Percentiles rank a stretch among this genome's conserved stretches.
Evolutionary conservation across 495 filamentous ascomycete species (phyloP).

Genomic region (Aspergillus hancockii): DNA sequence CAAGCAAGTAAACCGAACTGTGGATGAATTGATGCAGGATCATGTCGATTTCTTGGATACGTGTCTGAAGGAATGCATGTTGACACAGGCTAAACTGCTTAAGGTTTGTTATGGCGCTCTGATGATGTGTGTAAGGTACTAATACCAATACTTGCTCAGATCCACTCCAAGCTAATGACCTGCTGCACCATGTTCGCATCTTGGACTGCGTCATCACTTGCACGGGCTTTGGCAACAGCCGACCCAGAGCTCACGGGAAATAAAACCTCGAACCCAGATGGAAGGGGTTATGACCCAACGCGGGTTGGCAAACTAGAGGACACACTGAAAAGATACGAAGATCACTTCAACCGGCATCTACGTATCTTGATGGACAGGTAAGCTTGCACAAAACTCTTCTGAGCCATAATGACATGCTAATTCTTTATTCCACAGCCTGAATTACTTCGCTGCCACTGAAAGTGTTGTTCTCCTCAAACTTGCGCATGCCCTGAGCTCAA

Average conservation of each 20-base stretch:
- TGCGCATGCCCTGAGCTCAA: slow-evolving; percentile 48
- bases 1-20: slow-evolving; percentile 71
- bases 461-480: slow-evolving; percentile 90
- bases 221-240: slow-evolving; percentile 72
- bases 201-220: slow-evolving; percentile 73
- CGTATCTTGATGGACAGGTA: slow-evolving; percentile 86
- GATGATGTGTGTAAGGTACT: slow-evolving; percentile 16
- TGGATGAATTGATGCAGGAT: slow-evolving; percentile 98
- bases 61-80: slow-evolving; percentile 97
- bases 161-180: slow-evolving; percentile 91
- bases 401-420: slow-evolving; percentile 5
- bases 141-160: slow-evolving; percentile 54
- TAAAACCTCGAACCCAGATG: slow-evolving; percentile 34
- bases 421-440: slow-evolving; percentile 51
- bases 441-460: slow-evolving; percentile 96
- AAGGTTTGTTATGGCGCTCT: slow-evolving; percentile 57
- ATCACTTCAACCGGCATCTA: slow-evolving; percentile 86
- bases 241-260: slow-evolving; percentile 69
- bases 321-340: slow-evolving; percentile 82
- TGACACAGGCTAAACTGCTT: slow-evolving; percentile 91
- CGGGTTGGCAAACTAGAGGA: slow-evolving; percentile 80
- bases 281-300: slow-evolving; percentile 54
- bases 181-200: slow-evolving; percentile 90
- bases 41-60: slow-evolving; percentile 98
- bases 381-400: slow-evolving; percentile 2